These are phyloP conservation scores for Dactylorhiza incarnata DNA, from an alignment of 106 monocot species.

Conservation along the genomic window DNA sequence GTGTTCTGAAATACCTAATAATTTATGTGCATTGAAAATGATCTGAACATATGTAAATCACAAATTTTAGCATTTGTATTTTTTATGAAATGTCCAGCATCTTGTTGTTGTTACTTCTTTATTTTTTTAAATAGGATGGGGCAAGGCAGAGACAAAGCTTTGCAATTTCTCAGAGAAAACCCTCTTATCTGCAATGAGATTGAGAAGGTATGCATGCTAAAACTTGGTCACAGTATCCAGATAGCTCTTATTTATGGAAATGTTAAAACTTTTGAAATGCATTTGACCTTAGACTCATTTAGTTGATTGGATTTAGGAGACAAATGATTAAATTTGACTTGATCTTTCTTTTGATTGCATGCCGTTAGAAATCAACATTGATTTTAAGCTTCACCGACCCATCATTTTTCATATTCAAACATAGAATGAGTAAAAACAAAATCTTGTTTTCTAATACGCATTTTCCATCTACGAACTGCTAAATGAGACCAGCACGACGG, in stretches of 20 bases:
- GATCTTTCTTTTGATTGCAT: not conserved
- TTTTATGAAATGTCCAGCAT: not conserved
- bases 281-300: not conserved
- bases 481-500: too few relatives aligned
- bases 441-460: too few relatives aligned
- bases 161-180: conserved; percentile 82
- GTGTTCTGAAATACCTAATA: not conserved
- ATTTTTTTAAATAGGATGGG: conserved; percentile 58
- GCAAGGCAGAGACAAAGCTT: conserved; percentile 93
- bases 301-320: too few relatives aligned
- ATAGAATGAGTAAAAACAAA: too few relatives aligned
- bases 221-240: not conserved
- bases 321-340: not conserved
- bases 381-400: too few relatives aligned
- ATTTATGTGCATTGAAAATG: not conserved
- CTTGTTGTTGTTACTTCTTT: not conserved
- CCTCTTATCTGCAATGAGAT: conserved; percentile 57
- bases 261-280: not conserved
- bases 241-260: not conserved
- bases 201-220: conserved; percentile 54
- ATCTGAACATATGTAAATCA: not conserved
- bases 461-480: too few relatives aligned
- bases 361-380: not conserved
- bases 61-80: not conserved
- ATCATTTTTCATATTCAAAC: too few relatives aligned